phyloP scores from a whole-genome alignment of 257 asterid species.

The Petunia secreta region DNA sequence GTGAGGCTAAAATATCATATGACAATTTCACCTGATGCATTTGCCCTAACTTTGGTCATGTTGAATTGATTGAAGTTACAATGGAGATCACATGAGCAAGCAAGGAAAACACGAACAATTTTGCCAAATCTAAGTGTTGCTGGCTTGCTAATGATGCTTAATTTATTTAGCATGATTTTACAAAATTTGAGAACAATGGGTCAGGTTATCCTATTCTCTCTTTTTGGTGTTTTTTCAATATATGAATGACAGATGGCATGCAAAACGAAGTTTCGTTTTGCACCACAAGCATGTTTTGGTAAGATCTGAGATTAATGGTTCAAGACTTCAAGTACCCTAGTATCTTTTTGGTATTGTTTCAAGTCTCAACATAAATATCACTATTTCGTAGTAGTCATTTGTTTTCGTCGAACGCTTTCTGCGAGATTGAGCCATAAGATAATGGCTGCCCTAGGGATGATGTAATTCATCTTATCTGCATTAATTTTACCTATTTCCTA shows the following conservation, averaged over 20 bases:
- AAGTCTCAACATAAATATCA: not conserved
- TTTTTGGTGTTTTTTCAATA: too few species aligned
- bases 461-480: not conserved
- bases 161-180: too few species aligned
- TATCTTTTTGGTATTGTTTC: not conserved
- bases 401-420: not conserved
- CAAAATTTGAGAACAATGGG: too few species aligned
- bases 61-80: not conserved
- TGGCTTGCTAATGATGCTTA: not conserved
- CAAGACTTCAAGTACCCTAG: too few species aligned
- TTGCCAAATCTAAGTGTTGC: not conserved
- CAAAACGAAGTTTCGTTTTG: not conserved
- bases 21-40: too few species aligned
- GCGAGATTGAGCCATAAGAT: not conserved
- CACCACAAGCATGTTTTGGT: not conserved
- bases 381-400: not conserved
- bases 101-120: not conserved
- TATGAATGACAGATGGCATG: not conserved
- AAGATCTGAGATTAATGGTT: not conserved
- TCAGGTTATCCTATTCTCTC: too few species aligned
- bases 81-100: not conserved
- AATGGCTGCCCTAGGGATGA: not conserved
- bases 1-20: too few species aligned
- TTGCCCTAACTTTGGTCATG: too few species aligned
- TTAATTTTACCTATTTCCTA: not conserved